These are phyloP conservation scores for Dendryphion nanum DNA, from an alignment of 2,329 filamentous ascomycete genomes.

Conservation along the genomic window DNA sequence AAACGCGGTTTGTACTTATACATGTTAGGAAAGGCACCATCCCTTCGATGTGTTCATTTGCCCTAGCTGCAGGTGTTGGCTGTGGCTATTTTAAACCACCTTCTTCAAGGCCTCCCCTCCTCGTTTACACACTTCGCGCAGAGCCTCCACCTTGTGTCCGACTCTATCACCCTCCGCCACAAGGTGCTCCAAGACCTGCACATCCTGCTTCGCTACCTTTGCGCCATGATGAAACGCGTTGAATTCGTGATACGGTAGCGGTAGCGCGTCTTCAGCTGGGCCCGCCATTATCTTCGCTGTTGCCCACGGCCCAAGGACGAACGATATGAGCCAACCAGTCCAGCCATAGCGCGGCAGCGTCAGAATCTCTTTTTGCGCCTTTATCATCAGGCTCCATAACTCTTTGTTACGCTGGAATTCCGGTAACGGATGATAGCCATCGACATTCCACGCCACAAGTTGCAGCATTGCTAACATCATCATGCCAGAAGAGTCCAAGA, in stretches of 20 bases:
- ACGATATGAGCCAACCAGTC: conserved; percentile 17
- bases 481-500: not conserved
- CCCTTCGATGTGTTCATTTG: too few species aligned
- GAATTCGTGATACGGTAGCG: conserved; percentile 14
- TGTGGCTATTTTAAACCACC: too few species aligned
- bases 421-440: conserved; percentile 12
- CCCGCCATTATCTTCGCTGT: conserved; percentile 8
- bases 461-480: conserved; percentile 12
- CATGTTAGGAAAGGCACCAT: too few species aligned
- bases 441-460: conserved; percentile 11
- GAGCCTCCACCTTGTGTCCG: conserved; percentile 12
- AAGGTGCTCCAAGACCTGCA: conserved; percentile 11
- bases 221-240: conserved; percentile 21
- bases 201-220: conserved; percentile 19
- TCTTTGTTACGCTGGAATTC: conserved; percentile 8
- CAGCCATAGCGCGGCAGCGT: conserved; percentile 15
- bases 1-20: too few species aligned
- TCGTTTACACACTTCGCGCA: conserved; percentile 9
- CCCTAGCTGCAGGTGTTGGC: too few species aligned
- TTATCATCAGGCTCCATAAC: conserved; percentile 14
- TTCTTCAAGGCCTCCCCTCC: not conserved
- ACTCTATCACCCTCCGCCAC: conserved; percentile 14
- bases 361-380: conserved; percentile 15
- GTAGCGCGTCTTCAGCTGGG: conserved; percentile 5
- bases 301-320: conserved; percentile 12